Evolutionary conservation across 306 rosid genomes (phyloP).

Genomic region (Boehmeria nivea): DNA sequence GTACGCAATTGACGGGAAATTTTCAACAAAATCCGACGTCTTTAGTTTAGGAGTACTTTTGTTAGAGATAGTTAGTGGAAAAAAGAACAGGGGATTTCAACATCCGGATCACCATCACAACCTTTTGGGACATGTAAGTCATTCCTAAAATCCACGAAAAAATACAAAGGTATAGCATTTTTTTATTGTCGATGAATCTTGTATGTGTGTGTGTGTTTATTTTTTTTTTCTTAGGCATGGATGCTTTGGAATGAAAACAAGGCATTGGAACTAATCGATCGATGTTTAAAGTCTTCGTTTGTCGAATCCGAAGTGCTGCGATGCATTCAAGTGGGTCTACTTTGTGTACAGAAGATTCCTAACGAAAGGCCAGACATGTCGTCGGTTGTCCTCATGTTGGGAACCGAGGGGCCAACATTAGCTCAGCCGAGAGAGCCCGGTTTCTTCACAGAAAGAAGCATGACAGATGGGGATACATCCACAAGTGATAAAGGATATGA

Average conservation of each 20-base stretch:
- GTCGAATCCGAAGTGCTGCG: constrained; percentile 6
- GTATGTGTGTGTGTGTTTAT: too few species aligned
- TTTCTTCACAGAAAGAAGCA: constrained; percentile 23
- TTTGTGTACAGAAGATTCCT: constrained; percentile 38
- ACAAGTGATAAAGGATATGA: background rate
- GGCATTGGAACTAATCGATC: constrained; percentile 27
- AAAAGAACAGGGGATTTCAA: constrained; percentile 4
- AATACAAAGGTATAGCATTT: too few species aligned
- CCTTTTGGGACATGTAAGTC: constrained; percentile 13
- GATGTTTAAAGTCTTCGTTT: constrained; percentile 9
- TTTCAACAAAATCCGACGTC: too few species aligned
- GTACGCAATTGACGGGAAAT: too few species aligned
- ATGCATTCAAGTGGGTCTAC: constrained; percentile 38
- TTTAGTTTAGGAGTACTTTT: too few species aligned
- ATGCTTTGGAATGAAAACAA: constrained; percentile 24
- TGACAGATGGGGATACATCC: background rate
- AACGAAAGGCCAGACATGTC: constrained; percentile 22
- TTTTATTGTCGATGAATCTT: too few species aligned
- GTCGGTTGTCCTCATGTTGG: constrained; percentile 13
- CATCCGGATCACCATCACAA: background rate
- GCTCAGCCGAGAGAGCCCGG: constrained; percentile 21
- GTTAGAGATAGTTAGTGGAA: constrained; percentile 20
- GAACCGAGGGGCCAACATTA: constrained; percentile 6
- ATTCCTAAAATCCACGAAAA: background rate
- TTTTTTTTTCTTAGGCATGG: constrained; percentile 22